These are phyloP conservation scores for Capronia americana DNA, from an alignment of 2,329 filamentous ascomycete genomes.

Conservation along the genomic window DNA sequence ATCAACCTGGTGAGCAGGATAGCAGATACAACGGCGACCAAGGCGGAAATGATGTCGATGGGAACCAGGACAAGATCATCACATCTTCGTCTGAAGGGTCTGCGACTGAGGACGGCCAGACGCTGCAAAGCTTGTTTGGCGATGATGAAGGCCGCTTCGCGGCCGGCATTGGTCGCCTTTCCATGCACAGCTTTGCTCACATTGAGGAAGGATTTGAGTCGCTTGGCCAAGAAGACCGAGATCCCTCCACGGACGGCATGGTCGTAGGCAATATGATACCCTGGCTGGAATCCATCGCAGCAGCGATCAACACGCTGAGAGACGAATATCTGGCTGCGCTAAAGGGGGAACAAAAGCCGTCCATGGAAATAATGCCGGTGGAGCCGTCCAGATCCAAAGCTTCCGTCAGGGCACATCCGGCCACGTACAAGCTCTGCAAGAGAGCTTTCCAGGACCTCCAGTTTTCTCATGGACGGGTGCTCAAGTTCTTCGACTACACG, in stretches of 20 bases:
- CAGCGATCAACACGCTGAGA: neutral
- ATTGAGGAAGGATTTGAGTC: neutral
- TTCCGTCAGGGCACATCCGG: neutral
- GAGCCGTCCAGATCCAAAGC: neutral
- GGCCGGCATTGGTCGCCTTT: neutral
- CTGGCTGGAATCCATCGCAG: neutral
- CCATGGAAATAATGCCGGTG: neutral
- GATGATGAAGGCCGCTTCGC: neutral
- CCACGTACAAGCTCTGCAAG: slow-evolving; percentile 8
- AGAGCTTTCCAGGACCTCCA: slow-evolving; percentile 17
- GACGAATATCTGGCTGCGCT: neutral
- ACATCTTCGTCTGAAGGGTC: neutral
- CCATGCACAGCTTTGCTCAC: neutral
- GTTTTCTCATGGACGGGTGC: slow-evolving; percentile 8
- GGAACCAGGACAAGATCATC: neutral
- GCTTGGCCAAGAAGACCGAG: neutral
- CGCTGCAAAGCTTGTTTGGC: neutral
- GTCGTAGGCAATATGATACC: neutral
- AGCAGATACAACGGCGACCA: neutral
- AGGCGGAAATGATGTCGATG: neutral
- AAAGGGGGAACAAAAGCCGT: neutral
- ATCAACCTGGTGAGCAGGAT: neutral
- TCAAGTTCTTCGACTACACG: slow-evolving; percentile 12
- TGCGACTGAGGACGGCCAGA: neutral
- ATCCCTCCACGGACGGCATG: neutral